A percentile compares a stretch with the other conserved stretches of the same genome.
Conservation (phyloP, 352 stramenopile genomes). For the Phytophthora litchii region DNA sequence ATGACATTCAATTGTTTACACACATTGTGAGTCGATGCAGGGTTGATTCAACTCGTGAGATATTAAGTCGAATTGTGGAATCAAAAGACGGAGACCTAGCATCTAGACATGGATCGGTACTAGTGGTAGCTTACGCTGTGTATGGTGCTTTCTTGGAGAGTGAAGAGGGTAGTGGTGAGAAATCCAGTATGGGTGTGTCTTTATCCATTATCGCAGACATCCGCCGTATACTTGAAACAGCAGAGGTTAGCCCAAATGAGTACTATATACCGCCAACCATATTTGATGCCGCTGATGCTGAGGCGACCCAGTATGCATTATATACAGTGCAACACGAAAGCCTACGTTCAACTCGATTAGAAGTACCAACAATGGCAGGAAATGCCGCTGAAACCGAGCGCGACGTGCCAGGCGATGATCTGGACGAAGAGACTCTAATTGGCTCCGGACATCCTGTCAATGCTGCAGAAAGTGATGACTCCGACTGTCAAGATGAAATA, state of each 20-base stretch:
- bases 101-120: neutral
- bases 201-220: conserved; percentile 43
- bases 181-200: conserved; percentile 23
- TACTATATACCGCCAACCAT: conserved; percentile 33
- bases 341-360: neutral
- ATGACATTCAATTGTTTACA: conserved; percentile 7
- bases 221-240: conserved; percentile 13
- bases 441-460: conserved; percentile 3
- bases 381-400: neutral
- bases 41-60: conserved; percentile 16
- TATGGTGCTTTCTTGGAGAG: conserved; percentile 24
- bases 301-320: conserved; percentile 54
- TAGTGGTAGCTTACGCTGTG: conserved; percentile 26
- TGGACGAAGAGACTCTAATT: conserved; percentile 30
- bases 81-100: neutral
- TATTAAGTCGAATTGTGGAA: conserved; percentile 9
- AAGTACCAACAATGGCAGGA: neutral
- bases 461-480: conserved; percentile 36
- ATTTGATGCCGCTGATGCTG: conserved; percentile 63
- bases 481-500: conserved; percentile 33
- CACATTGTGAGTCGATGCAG: conserved; percentile 29
- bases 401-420: conserved; percentile 22
- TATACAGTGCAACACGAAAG: conserved; percentile 15
- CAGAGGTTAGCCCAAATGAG: neutral
- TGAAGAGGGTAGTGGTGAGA: neutral